A percentile compares a stretch with the other conserved stretches of the same genome.
Conservation (phyloP, 192 early-diverging fungal species). For the Coemansia sp. region DNA sequence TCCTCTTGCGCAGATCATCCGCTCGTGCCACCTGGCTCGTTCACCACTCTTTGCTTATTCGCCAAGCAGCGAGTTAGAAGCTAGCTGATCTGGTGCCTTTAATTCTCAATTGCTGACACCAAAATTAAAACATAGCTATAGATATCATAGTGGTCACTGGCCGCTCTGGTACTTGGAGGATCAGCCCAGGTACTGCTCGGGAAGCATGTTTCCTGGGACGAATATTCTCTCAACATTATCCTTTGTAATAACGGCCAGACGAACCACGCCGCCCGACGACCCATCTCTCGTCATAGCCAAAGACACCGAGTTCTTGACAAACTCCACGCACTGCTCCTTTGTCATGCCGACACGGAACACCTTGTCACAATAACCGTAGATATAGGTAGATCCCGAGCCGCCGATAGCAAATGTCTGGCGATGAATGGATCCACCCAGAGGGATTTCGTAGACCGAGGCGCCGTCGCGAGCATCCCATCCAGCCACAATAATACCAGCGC, state of each 20-base stretch:
- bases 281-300: conserved; percentile 96
- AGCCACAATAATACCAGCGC: conserved; percentile 94
- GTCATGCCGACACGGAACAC: conserved; percentile 79
- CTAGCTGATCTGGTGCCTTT: background rate
- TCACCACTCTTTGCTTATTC: background rate
- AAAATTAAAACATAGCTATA: background rate
- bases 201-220: conserved; percentile 79
- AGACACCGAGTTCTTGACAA: conserved; percentile 93
- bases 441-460: conserved; percentile 85
- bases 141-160: background rate
- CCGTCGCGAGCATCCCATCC: conserved; percentile 96
- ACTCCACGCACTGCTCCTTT: conserved; percentile 82
- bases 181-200: conserved; percentile 48
- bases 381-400: conserved; percentile 94
- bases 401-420: conserved; percentile 91
- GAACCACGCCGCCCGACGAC: conserved; percentile 94
- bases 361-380: conserved; percentile 98
- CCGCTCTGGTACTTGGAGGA: background rate
- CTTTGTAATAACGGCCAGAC: conserved; percentile 90
- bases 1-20: background rate
- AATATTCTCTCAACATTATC: conserved; percentile 87
- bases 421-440: conserved; percentile 91
- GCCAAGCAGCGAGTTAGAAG: background rate
- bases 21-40: background rate
- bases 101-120: background rate